These are phyloP conservation scores for Aquilaria sinensis DNA, from an alignment of 345 rosid genomes.

Conservation along the genomic window DNA sequence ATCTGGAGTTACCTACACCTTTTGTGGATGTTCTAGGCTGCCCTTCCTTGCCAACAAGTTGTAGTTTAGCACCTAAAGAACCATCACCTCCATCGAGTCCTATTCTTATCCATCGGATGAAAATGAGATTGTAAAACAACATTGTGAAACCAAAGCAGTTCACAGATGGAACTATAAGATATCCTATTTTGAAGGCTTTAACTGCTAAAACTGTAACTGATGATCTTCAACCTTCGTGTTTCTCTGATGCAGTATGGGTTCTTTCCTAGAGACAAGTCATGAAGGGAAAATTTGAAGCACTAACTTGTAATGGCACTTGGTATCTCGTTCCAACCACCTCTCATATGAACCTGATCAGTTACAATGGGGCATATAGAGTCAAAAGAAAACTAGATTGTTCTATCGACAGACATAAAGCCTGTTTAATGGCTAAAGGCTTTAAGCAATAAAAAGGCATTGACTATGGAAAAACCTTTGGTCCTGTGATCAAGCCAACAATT, in stretches of 20 bases:
- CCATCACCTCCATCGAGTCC: too few species aligned
- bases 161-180: background rate
- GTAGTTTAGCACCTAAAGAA: too few species aligned
- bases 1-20: background rate
- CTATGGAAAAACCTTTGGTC: background rate
- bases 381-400: background rate
- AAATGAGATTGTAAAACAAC: too few species aligned
- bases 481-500: too few species aligned
- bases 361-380: background rate
- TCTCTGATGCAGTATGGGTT: too few species aligned
- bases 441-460: background rate
- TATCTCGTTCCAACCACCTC: background rate
- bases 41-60: too few species aligned
- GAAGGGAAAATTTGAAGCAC: background rate
- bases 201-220: background rate
- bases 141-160: too few species aligned
- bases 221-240: background rate
- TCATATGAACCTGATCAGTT: background rate
- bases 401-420: too few species aligned
- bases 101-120: too few species aligned
- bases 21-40: too few species aligned
- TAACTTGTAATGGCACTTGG: background rate
- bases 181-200: background rate
- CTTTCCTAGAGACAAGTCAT: background rate
- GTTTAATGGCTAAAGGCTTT: background rate